phyloP scores from a whole-genome alignment of 768 basidiomycete species.

The Boletus reticuloceps region DNA sequence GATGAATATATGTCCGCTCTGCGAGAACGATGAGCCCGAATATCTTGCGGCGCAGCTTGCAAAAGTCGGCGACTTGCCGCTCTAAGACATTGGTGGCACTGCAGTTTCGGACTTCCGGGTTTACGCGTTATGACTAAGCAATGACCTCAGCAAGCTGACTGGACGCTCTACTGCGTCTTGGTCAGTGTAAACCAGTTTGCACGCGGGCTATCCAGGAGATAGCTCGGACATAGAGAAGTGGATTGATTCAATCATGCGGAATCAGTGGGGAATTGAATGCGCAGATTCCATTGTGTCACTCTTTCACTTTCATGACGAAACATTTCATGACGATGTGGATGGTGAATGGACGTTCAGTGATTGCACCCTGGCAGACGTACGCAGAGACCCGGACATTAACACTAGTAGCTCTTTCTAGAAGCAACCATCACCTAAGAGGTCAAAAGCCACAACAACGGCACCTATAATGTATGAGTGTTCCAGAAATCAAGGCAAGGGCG shows the following conservation, averaged over 20 bases:
- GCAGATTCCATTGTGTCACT: slow-evolving; percentile 71
- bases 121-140: slow-evolving; percentile 54
- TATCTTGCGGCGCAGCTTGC: slow-evolving; percentile 31
- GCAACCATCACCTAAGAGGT: slow-evolving; percentile 46
- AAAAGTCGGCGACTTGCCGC: too few species aligned
- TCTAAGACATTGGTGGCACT: too few species aligned
- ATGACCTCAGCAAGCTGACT: neutral
- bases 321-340: slow-evolving; percentile 9
- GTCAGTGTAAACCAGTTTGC: slow-evolving; percentile 15
- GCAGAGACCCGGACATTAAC: slow-evolving; percentile 29
- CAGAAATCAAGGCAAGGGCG: slow-evolving; percentile 7
- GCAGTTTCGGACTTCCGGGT: too few species aligned
- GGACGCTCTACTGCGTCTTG: neutral
- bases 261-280: neutral
- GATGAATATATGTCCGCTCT: slow-evolving; percentile 61
- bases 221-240: slow-evolving; percentile 53
- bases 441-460: slow-evolving; percentile 77
- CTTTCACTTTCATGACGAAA: slow-evolving; percentile 43
- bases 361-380: slow-evolving; percentile 61
- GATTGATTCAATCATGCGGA: slow-evolving; percentile 6
- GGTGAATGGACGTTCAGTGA: slow-evolving; percentile 16
- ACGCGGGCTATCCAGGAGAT: slow-evolving; percentile 48
- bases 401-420: slow-evolving; percentile 8
- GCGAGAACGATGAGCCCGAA: slow-evolving; percentile 75
- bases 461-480: slow-evolving; percentile 37